Evolutionary conservation across 2,329 filamentous ascomycete genomes (phyloP).

Genomic region (Magnaporthiopsis incrustans): DNA sequence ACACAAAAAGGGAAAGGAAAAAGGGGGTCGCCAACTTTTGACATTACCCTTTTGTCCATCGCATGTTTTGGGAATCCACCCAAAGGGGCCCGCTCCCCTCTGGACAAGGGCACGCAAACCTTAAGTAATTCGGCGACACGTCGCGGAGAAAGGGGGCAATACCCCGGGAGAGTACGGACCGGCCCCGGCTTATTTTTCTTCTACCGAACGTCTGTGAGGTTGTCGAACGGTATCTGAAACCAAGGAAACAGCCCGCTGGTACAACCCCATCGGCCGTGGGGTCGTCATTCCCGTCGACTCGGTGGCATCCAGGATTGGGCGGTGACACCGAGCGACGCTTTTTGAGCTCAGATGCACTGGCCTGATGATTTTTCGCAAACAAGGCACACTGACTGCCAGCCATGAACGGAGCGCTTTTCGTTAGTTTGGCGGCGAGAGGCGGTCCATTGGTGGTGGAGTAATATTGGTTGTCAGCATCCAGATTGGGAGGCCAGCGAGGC

Average conservation of each 20-base stretch:
- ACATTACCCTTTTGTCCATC: background rate
- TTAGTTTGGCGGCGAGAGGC: background rate
- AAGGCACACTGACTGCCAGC: background rate
- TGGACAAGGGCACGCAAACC: background rate
- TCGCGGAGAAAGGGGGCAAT: background rate
- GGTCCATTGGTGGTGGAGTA: background rate
- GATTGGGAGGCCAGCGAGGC: background rate
- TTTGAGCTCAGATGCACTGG: no score
- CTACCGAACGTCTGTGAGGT: background rate
- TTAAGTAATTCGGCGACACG: background rate
- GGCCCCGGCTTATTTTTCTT: background rate
- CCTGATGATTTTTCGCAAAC: no score
- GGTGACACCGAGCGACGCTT: no score
- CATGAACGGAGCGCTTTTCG: no score
- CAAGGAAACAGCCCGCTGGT: background rate
- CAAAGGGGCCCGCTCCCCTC: background rate
- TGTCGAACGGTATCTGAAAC: no score
- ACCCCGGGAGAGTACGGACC: background rate
- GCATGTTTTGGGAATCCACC: background rate
- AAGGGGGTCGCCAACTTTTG: no score
- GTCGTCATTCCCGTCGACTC: background rate
- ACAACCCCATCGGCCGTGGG: background rate
- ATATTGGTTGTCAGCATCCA: background rate
- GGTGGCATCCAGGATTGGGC: no score
- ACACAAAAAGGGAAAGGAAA: background rate